Base-by-base conservation (phyloP, 1,284 basidiomycete species). In the Kalmanozyma brasiliensis region DNA sequence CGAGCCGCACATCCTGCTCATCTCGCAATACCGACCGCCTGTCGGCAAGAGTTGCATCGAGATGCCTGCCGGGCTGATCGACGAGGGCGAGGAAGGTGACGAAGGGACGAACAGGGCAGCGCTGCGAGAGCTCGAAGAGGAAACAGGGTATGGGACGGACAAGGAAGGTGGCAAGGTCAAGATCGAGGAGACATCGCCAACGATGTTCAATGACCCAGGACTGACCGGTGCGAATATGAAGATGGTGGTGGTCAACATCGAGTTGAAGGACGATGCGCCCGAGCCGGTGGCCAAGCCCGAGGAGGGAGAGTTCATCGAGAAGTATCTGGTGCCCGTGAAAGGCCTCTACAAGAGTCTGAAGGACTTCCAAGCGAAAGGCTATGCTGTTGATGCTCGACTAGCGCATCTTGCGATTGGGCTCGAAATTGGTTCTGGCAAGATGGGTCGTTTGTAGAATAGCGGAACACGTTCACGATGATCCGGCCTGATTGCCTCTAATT, bases 61-160 rank as follows among this genome's bases (percentile, higher is more conserved):
- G 65, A 63, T 82, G 52, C 80, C 81, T 1, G 81, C 81, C 1
- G 81, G 80, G 3, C 64, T 82, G 11, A 63, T 82, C 23, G 81
- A 82, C 37, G 73, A 63, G 1, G 74, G 77, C 7, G 81, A 82
- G 40, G 74, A 74, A 20, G 76, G 72, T 3, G 64, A 77, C 16
- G 65, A 76, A 19, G 77, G 78, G 8, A 72, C 77, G 20, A 64
- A 63, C 40, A 23, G 67, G n/a, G 81, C 80, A 3, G 80, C 75
- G 0, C 56, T 78, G 33, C 53, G 79, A 13, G 78, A 81, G 44
- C 49, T 82, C 16, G 47, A 61, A 11, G 80, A 82, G 43, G 81
- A 82, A 59, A 82, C 80, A 0, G 81, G 81, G 3, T 82, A 80
- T 48, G 76, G 79, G 2, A 65, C 68, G 3, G 58, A 55, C 13